Percentiles rank a stretch among this genome's conserved stretches.
Conservation (phyloP, 2,329 filamentous ascomycete genomes). For the Tolypocladium paradoxum region DNA sequence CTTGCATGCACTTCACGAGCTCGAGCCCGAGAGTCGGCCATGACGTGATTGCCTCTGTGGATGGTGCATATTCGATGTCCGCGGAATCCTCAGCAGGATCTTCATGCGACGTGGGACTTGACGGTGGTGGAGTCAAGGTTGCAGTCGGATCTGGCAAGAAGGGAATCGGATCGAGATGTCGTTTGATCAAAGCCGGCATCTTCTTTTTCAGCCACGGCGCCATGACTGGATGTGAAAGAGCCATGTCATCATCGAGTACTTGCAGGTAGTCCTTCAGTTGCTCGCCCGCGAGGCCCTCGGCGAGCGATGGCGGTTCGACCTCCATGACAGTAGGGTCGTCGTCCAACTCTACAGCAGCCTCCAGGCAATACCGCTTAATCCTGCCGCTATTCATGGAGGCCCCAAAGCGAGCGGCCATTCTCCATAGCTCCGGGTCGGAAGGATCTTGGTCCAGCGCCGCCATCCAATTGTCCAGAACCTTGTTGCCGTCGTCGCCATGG, state of each 20-base stretch:
- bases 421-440: constrained; percentile 57
- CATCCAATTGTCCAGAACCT: constrained; percentile 45
- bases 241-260: constrained; percentile 42
- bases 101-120: constrained; percentile 3
- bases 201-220: constrained; percentile 41
- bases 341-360: constrained; percentile 56
- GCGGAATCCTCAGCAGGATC: background rate
- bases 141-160: constrained; percentile 46
- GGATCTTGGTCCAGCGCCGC: constrained; percentile 53
- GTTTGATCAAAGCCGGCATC: constrained; percentile 39
- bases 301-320: constrained; percentile 50
- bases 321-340: constrained; percentile 54
- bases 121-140: constrained; percentile 20
- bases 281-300: constrained; percentile 52
- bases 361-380: constrained; percentile 50
- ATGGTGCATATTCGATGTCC: background rate
- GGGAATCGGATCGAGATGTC: constrained; percentile 49
- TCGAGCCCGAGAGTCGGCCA: constrained; percentile 24
- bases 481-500: constrained; percentile 22
- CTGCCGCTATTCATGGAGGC: constrained; percentile 45
- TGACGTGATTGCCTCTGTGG: constrained; percentile 10
- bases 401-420: constrained; percentile 46
- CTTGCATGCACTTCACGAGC: constrained; percentile 20
- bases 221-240: constrained; percentile 51
- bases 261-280: constrained; percentile 46